Evolutionary conservation across 2,329 filamentous ascomycete species (phyloP).

Genomic region (Colletotrichum tanaceti): DNA sequence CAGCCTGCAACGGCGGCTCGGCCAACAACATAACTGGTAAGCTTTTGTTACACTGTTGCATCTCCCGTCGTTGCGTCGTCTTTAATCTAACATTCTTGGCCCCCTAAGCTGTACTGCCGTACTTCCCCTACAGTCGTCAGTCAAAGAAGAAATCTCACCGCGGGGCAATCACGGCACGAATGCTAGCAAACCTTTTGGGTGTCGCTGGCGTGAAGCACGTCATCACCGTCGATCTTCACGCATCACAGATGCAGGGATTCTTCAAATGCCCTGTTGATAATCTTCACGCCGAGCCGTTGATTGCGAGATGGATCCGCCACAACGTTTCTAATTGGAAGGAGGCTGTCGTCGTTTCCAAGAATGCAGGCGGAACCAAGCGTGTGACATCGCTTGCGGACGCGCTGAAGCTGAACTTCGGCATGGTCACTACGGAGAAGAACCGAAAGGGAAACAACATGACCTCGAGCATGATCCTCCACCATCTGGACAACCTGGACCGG

Average conservation of each 20-base stretch:
- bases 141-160: slow-evolving; percentile 99
- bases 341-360: slow-evolving; percentile 97
- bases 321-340: slow-evolving; percentile 90
- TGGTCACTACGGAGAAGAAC: slow-evolving; percentile 87
- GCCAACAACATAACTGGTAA: slow-evolving; percentile 95
- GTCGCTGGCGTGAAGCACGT: slow-evolving; percentile 97
- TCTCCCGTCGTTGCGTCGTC: slow-evolving; percentile 24
- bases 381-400: slow-evolving; percentile 96
- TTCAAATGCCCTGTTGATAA: slow-evolving; percentile 99
- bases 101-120: slow-evolving; percentile 80
- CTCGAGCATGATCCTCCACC: slow-evolving; percentile 80
- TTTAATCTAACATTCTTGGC: slow-evolving; percentile 21
- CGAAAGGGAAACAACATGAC: slow-evolving; percentile 72
- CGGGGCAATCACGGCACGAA: slow-evolving; percentile 94
- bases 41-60: slow-evolving; percentile 41
- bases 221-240: slow-evolving; percentile 96
- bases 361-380: slow-evolving; percentile 95
- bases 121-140: slow-evolving; percentile 99
- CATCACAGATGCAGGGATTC: slow-evolving; percentile 99
- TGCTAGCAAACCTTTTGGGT: slow-evolving; percentile 94
- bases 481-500: slow-evolving; percentile 70
- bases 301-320: slow-evolving; percentile 93
- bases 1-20: slow-evolving; percentile 96
- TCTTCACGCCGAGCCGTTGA: slow-evolving; percentile 92
- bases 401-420: slow-evolving; percentile 96